Base-by-base conservation (phyloP, 441 rosid species). In the Bruguiera hainesii region DNA sequence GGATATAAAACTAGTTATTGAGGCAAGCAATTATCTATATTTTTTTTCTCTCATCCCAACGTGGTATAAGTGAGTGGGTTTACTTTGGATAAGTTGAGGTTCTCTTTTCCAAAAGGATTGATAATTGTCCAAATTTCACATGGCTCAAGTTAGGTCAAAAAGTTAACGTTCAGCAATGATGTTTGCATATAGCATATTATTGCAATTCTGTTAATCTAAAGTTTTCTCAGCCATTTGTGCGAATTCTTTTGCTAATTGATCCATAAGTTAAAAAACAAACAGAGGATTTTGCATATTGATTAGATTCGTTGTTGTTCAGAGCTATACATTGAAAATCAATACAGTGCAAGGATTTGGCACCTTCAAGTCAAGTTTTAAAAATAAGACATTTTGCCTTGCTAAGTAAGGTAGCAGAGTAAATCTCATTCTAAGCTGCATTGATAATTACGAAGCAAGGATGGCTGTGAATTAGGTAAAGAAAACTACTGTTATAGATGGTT, bases 361-460 rank as follows among this genome's bases (percentile, higher is more conserved):
- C 73, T 94, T 94, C 70, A 78, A 80, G 75, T 78, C 92, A 69
- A 91, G 96, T 85, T 86, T 94, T 71, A 84, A 37, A 76, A 85
- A 82, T 68, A 91, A 87, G 75, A 67, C 84, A 15, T 91, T 88
- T 71, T 18, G 75, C 80, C 88, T 88, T 50, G 79, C 64, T 72
- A 86, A 88, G 80, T 93, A 89, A 76, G 94, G 90, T 49, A 88
- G 74, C 9, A 90, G 97, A 56, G 97, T 94, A 76, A 94, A 91
- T 83, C 97, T 91, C 80, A 93, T 94, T 77, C 78, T 94, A 80
- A 94, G 98, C 72, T 94, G 99, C 60, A 98, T 94, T 51, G 99
- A 94, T 81, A 94, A 94, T 64, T 91, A 91, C 78, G 98, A 91
- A 87, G 98, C 98, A n/a, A 86, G 98, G 73, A 91, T 91, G 98